Base-by-base conservation (phyloP, 352 stramenopile genomes). In the Phytopythium boreale region DNA sequence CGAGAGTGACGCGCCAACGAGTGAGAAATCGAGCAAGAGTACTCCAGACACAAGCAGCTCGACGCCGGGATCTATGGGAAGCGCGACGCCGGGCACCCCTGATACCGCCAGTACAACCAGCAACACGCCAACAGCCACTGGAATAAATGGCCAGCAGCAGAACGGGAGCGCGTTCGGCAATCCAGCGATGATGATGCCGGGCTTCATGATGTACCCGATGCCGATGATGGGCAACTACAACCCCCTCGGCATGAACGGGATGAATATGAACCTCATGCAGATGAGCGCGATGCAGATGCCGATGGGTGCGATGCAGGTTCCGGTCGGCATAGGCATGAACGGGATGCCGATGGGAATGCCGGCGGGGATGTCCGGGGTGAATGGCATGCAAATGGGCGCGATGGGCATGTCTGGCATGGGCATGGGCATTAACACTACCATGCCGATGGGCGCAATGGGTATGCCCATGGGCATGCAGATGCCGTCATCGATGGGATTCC, bases 171-270 rank as follows among this genome's bases (percentile, higher is more conserved):
- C 29, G 34, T 72, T 77, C 43, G 62, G 63, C 11, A 36, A 67
- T 7, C 76, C 70, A 56, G 74, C 72, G 62, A 90, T 92, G 82
- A 88, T 90, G 80, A 83, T 91, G 71, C 87, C 87, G 26, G 80
- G 83, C 34, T 92, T 94, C 59, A 87, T 94, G 76, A 90, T 93
- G 84, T 92, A 91, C 59, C 70, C 80, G 55, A 82, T 85, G 73
- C 79, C 75, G 31, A 92, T 93, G 82, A 89, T 93, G 80, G 77
- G 77, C 58, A 84, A 80, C 59, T 84, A 75, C 29, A 59, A 81
- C 68, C 67, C 66, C 53, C 24, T 55, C 19, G 31, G 58, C 44
- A 63, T 63, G 58, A 56, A 69, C 58, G 47, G 44, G 19, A 44
- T 53, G 26, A 53, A 53, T 24, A 63, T 63, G 34, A 67, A 77